phyloP scores from a whole-genome alignment of 2,329 filamentous ascomycete species.

The Hirsutella minnesotensis region DNA sequence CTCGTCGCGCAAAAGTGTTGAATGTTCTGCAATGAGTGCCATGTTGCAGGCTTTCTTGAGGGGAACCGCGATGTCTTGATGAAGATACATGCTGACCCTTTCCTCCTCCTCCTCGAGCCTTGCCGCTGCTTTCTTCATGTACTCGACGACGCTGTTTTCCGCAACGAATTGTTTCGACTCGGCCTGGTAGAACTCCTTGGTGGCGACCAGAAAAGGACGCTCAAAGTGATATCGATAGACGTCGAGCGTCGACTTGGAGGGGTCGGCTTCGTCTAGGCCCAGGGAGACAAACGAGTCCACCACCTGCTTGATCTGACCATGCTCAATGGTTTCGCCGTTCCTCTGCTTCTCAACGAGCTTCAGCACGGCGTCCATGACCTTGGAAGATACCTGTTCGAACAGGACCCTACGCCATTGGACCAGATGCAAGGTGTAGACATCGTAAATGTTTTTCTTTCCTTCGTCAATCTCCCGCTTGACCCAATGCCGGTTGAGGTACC shows the following conservation, averaged over 20 bases:
- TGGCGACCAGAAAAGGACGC: conserved; percentile 78
- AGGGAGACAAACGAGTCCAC: conserved; percentile 95
- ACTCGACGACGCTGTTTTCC: conserved; percentile 95
- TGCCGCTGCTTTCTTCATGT: conserved; percentile 97
- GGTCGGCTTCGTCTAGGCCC: conserved; percentile 85
- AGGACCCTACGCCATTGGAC: conserved; percentile 92
- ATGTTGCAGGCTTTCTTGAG: conserved; percentile 82
- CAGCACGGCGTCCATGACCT: conserved; percentile 90
- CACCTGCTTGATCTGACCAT: conserved; percentile 91
- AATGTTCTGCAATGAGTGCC: conserved; percentile 83
- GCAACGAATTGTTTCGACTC: conserved; percentile 92
- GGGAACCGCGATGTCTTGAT: conserved; percentile 74
- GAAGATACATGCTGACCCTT: conserved; percentile 81
- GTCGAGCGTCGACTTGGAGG: conserved; percentile 86
- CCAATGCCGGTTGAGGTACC: conserved; percentile 96
- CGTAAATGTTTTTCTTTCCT: conserved; percentile 95
- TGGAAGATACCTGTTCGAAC: conserved; percentile 70
- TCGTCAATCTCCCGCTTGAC: conserved; percentile 98
- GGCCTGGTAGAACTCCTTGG: conserved; percentile 73
- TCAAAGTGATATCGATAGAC: conserved; percentile 92
- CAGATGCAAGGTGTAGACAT: conserved; percentile 92
- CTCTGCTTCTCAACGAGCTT: conserved; percentile 95
- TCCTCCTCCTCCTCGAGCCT: conserved; percentile 88
- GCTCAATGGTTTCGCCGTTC: conserved; percentile 95
- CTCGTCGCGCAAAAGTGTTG: conserved; percentile 76